A percentile compares a stretch with the other conserved stretches of the same genome.
Evolutionary conservation across 371 early-diverging fungal genomes (phyloP).

Genomic region (Mortierella sp.): DNA sequence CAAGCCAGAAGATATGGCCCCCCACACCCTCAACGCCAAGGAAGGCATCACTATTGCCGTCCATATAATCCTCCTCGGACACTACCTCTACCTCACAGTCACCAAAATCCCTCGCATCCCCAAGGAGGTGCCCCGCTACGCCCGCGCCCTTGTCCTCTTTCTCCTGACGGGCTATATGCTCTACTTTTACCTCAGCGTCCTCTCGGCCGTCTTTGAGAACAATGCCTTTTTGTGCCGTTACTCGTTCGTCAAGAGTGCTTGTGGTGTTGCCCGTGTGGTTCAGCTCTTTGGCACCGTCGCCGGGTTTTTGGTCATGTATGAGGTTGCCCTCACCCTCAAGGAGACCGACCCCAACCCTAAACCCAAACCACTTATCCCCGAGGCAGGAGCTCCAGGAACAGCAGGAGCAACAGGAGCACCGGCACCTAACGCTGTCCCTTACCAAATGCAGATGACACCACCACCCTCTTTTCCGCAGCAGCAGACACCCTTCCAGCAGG

Average conservation of each 20-base stretch:
- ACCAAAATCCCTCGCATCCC: neutral
- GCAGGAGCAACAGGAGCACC: neutral
- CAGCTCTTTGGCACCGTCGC: neutral
- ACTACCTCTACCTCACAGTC: constrained; percentile 8
- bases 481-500: neutral
- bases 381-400: neutral
- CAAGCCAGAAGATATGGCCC: neutral
- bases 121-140: neutral
- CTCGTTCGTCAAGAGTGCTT: too few species aligned
- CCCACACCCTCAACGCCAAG: neutral
- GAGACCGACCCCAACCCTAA: neutral
- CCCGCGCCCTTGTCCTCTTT: constrained; percentile 14
- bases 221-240: neutral
- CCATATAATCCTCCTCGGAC: neutral
- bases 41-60: neutral
- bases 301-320: constrained; percentile 5
- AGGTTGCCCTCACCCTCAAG: constrained; percentile 13
- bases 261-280: neutral
- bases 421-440: neutral
- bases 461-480: neutral
- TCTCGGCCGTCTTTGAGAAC: neutral
- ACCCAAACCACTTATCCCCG: too few species aligned
- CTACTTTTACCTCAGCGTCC: constrained; percentile 5
- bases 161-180: constrained; percentile 10
- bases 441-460: too few species aligned